Evolutionary conservation across 495 filamentous ascomycete species (phyloP).

Genomic region (Clavariopsis aquatica): DNA sequence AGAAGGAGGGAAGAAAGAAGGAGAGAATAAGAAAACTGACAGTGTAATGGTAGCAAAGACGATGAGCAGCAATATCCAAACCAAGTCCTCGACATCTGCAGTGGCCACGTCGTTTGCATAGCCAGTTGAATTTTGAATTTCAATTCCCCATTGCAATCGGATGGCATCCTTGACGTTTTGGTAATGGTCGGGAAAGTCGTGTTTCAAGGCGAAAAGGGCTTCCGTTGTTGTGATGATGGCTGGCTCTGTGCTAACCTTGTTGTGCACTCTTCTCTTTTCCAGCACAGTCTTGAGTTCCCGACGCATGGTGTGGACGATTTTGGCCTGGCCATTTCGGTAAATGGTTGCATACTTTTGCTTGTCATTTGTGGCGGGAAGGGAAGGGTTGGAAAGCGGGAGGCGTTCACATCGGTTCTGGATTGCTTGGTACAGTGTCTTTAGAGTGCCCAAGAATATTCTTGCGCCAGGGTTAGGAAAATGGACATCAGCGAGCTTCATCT

Average conservation of each 20-base stretch:
- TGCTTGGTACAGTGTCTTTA: conserved; percentile 1
- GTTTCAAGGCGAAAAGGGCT: background rate
- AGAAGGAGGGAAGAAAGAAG: too few relatives aligned
- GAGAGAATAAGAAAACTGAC: background rate
- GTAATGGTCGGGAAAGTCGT: background rate
- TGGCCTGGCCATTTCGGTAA: conserved; percentile 39
- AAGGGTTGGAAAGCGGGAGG: background rate
- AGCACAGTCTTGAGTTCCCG: conserved; percentile 24
- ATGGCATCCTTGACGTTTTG: background rate
- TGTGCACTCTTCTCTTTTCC: background rate
- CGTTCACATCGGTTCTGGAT: conserved; percentile 9
- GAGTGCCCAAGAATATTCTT: conserved; percentile 7
- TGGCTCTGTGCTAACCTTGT: background rate
- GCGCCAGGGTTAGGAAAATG: background rate
- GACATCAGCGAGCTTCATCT: background rate
- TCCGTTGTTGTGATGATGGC: conserved; percentile 2
- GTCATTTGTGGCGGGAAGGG: conserved; percentile 2
- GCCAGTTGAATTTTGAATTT: background rate
- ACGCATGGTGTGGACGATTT: conserved; percentile 30
- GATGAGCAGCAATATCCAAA: conserved; percentile 18
- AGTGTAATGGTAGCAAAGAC: background rate
- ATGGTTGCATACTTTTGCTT: conserved; percentile 39
- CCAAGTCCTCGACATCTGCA: conserved; percentile 15
- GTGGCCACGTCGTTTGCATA: background rate
- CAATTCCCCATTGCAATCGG: background rate